phyloP scores from a whole-genome alignment of 345 rosid genomes.

The Rhizophora apiculata region DNA sequence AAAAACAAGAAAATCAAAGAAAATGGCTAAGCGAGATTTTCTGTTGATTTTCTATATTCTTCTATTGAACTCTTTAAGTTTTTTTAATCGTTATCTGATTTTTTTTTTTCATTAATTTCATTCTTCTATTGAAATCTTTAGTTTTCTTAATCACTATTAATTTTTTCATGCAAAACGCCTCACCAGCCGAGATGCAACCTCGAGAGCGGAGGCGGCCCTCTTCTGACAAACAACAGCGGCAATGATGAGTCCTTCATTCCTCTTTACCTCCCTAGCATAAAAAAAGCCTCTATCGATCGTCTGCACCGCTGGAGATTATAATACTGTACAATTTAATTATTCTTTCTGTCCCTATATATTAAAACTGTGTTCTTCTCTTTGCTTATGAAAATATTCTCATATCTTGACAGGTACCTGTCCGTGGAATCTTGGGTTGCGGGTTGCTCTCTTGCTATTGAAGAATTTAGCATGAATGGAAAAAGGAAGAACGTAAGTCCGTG shows the following conservation, averaged over 20 bases:
- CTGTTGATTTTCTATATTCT: too few relatives aligned
- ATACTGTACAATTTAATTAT: neutral
- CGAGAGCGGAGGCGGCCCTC: neutral
- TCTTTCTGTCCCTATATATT: neutral
- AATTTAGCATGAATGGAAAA: conserved; percentile 99
- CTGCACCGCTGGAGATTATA: conserved; percentile 28
- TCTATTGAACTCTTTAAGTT: too few relatives aligned
- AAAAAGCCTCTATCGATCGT: conserved; percentile 22
- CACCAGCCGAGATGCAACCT: neutral
- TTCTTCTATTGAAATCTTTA: too few relatives aligned
- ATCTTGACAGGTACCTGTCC: conserved; percentile 70
- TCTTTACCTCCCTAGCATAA: conserved; percentile 21
- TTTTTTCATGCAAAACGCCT: too few relatives aligned
- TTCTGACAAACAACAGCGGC: neutral
- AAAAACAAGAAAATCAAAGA: too few relatives aligned
- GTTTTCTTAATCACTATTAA: too few relatives aligned
- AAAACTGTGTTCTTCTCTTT: too few relatives aligned
- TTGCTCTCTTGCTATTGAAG: conserved; percentile 79
- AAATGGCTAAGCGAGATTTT: too few relatives aligned
- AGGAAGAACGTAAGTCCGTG: conserved; percentile 70
- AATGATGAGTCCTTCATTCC: conserved; percentile 6
- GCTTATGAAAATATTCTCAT: neutral
- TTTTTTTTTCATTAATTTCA: too few relatives aligned
- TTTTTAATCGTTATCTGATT: too few relatives aligned
- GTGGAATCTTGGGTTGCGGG: conserved; percentile 79